These are phyloP conservation scores for Rhynchosporium graminicola DNA, from an alignment of 2,329 filamentous ascomycete genomes.

Conservation along the genomic window DNA sequence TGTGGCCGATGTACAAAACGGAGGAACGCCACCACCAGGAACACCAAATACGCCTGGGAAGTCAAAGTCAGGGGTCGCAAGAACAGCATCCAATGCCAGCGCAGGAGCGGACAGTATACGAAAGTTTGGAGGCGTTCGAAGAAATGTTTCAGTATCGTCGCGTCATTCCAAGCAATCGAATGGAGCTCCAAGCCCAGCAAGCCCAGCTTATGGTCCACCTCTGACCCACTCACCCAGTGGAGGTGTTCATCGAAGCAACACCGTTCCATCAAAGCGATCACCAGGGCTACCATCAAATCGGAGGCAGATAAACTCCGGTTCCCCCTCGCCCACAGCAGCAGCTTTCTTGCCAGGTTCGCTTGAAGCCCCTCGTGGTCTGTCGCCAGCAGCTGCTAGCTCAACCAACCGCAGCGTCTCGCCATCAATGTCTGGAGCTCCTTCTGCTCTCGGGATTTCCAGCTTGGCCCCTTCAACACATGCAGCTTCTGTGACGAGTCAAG, in stretches of 20 bases:
- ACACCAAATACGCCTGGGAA: slow-evolving; percentile 53
- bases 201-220: slow-evolving; percentile 55
- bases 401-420: slow-evolving; percentile 29
- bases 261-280: slow-evolving; percentile 86
- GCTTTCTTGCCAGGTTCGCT: slow-evolving; percentile 42
- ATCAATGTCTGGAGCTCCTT: slow-evolving; percentile 30
- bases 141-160: slow-evolving; percentile 94
- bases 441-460: slow-evolving; percentile 28
- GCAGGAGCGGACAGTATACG: slow-evolving; percentile 85
- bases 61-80: slow-evolving; percentile 61
- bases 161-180: slow-evolving; percentile 76
- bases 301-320: slow-evolving; percentile 60
- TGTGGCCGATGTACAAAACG: slow-evolving; percentile 65
- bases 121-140: slow-evolving; percentile 74
- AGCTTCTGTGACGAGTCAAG: slow-evolving; percentile 50
- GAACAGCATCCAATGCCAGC: slow-evolving; percentile 86
- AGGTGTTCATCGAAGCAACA: slow-evolving; percentile 80
- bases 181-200: slow-evolving; percentile 68
- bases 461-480: slow-evolving; percentile 30
- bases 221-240: slow-evolving; percentile 57
- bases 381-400: slow-evolving; percentile 27
- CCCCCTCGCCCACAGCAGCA: slow-evolving; percentile 46
- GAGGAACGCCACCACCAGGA: slow-evolving; percentile 57
- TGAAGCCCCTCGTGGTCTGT: slow-evolving; percentile 29
- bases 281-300: slow-evolving; percentile 68